A percentile compares a stretch with the other conserved stretches of the same genome.
Evolutionary conservation across 495 filamentous ascomycete genomes (phyloP).

Genomic region (Poronia punctata): DNA sequence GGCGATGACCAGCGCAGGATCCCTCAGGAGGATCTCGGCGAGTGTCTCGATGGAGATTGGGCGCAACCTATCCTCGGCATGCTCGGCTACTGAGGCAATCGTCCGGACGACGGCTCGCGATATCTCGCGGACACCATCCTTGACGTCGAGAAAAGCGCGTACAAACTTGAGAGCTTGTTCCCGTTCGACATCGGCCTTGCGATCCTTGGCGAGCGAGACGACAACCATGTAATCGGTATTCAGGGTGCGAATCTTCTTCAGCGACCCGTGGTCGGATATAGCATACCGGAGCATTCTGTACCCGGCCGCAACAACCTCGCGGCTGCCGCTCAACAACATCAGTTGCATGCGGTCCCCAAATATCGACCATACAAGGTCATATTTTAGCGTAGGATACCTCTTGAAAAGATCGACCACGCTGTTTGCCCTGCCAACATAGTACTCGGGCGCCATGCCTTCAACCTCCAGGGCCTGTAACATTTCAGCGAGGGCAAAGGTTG

Average conservation of each 20-base stretch:
- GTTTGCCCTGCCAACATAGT: slow-evolving; percentile 89
- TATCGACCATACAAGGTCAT: slow-evolving; percentile 89
- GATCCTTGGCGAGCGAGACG: slow-evolving; percentile 84
- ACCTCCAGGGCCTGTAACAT: slow-evolving; percentile 80
- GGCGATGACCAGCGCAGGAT: slow-evolving; percentile 68
- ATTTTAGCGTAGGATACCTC: slow-evolving; percentile 84
- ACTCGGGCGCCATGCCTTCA: slow-evolving; percentile 81
- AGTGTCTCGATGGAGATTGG: slow-evolving; percentile 89
- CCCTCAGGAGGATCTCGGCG: slow-evolving; percentile 80
- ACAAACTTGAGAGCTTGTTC: slow-evolving; percentile 98
- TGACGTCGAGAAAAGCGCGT: slow-evolving; percentile 89
- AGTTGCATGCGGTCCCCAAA: slow-evolving; percentile 90
- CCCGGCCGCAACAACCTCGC: slow-evolving; percentile 90
- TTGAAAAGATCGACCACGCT: slow-evolving; percentile 89
- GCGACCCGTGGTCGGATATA: slow-evolving; percentile 82
- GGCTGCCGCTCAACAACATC: slow-evolving; percentile 90
- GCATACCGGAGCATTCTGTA: slow-evolving; percentile 91
- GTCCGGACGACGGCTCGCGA: slow-evolving; percentile 79
- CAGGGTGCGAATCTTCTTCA: slow-evolving; percentile 77
- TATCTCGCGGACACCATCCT: slow-evolving; percentile 82
- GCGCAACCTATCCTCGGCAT: slow-evolving; percentile 68
- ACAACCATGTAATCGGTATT: slow-evolving; percentile 92
- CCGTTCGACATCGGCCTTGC: slow-evolving; percentile 89
- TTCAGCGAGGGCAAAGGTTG: slow-evolving; percentile 82
- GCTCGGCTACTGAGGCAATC: slow-evolving; percentile 84